Percentiles rank a stretch among this genome's conserved stretches.
Conservation (phyloP, 148 eudicot genomes). For the Vaccinium vitisidaea region DNA sequence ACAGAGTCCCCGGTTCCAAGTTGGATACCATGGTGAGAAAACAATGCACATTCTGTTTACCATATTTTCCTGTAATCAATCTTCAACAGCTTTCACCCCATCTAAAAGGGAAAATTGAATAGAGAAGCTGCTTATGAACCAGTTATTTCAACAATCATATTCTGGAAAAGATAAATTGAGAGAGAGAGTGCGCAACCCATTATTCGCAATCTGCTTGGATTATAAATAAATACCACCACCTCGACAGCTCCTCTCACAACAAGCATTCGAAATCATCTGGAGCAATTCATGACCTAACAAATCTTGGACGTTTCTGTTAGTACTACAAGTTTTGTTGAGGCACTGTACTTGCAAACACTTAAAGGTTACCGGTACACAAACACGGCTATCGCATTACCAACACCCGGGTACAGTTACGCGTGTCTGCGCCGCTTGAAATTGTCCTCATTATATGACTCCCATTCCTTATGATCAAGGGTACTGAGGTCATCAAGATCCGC, state of each 20-base stretch:
- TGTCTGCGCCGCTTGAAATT: constrained; percentile 69
- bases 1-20: too few relatives aligned
- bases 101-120: background rate
- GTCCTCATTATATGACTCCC: constrained; percentile 72
- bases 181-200: background rate
- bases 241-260: too few relatives aligned
- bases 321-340: background rate
- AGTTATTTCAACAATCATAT: background rate
- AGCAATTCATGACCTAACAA: background rate
- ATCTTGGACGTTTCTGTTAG: background rate
- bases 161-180: background rate
- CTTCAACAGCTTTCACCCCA: background rate
- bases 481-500: constrained; percentile 88
- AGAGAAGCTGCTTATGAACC: background rate
- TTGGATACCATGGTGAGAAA: too few relatives aligned
- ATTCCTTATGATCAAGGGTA: constrained; percentile 62
- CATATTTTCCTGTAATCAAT: background rate
- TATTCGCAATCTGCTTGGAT: background rate
- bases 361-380: background rate
- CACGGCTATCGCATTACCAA: background rate
- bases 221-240: background rate
- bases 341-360: background rate
- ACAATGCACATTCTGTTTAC: too few relatives aligned
- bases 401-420: background rate
- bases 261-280: background rate